phyloP scores from a whole-genome alignment of 2,329 filamentous ascomycete species.

The Pezicula radicicola region DNA sequence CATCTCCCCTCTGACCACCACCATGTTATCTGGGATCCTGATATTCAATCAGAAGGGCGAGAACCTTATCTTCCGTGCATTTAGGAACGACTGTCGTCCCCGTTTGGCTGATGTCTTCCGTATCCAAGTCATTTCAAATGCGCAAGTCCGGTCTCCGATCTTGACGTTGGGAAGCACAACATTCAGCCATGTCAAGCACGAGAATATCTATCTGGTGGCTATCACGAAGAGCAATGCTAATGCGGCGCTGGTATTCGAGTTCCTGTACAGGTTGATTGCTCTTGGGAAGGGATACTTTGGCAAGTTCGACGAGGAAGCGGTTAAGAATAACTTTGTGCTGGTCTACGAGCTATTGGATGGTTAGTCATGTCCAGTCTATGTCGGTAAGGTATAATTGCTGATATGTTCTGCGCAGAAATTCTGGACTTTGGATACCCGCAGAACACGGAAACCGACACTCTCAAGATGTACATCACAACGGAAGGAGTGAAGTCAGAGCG shows the following conservation, averaged over 20 bases:
- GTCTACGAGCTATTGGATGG: conserved; percentile 96
- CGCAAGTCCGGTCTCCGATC: conserved; percentile 95
- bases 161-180: conserved; percentile 96
- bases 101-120: conserved; percentile 98
- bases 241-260: conserved; percentile 96
- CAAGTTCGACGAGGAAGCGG: conserved; percentile 98
- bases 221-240: conserved; percentile 99
- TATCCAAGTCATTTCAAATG: conserved; percentile 98
- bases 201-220: conserved; percentile 97
- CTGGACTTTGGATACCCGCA: conserved; percentile 99
- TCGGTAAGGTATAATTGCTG: conserved; percentile 3
- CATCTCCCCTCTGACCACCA: conserved; percentile 28
- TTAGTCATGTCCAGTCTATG: conserved; percentile 35
- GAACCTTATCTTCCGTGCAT: conserved; percentile 98
- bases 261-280: conserved; percentile 86
- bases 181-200: conserved; percentile 99
- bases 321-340: conserved; percentile 99
- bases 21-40: conserved; percentile 94
- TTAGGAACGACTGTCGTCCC: conserved; percentile 96
- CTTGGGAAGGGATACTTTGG: conserved; percentile 96
- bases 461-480: conserved; percentile 99
- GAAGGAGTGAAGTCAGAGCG: conserved; percentile 94
- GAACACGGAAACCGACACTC: conserved; percentile 96
- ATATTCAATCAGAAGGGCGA: conserved; percentile 99
- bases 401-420: conserved; percentile 64